These are phyloP conservation scores for Russula brevipes DNA, from an alignment of 768 basidiomycete species.

Conservation along the genomic window DNA sequence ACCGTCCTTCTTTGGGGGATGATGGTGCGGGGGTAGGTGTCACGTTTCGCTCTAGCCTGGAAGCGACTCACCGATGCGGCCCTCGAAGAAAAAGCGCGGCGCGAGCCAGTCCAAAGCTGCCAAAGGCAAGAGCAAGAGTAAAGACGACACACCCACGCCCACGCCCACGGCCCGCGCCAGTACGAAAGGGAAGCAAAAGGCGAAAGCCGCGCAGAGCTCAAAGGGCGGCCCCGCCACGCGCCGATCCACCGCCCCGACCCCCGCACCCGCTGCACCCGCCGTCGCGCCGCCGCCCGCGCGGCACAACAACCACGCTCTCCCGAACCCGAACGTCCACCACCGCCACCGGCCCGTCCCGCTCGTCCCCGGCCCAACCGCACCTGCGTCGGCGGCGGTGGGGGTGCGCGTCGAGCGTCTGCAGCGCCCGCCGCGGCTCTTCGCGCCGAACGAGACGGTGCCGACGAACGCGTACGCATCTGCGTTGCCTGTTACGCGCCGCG, in stretches of 20 bases:
- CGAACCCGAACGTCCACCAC: slow-evolving; percentile 64
- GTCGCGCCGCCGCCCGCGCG: slow-evolving; percentile 40
- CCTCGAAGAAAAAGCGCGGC: slow-evolving; percentile 26
- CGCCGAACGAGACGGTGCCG: slow-evolving; percentile 35
- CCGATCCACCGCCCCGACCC: not conserved
- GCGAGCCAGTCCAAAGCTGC: not conserved
- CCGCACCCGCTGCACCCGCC: slow-evolving; percentile 21
- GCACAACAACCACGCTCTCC: slow-evolving; percentile 56
- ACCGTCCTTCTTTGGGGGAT: not conserved
- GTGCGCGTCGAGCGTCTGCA: slow-evolving; percentile 53
- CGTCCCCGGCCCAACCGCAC: slow-evolving; percentile 35
- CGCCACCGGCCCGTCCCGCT: slow-evolving; percentile 66
- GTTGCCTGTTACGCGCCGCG: slow-evolving; percentile 45
- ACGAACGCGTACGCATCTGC: slow-evolving; percentile 56
- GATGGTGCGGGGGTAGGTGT: not conserved
- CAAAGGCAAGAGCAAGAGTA: slow-evolving; percentile 1
- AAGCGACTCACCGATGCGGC: slow-evolving; percentile 30
- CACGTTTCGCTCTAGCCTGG: not conserved
- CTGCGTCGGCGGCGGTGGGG: not conserved
- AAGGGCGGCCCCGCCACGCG: too few relatives aligned
- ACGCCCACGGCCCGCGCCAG: not conserved
- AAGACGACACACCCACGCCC: not conserved
- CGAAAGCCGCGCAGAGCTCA: not conserved
- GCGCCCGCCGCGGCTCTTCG: slow-evolving; percentile 49
- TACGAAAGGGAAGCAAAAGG: not conserved